phyloP scores from a whole-genome alignment of 2,329 filamentous ascomycete genomes.

The Phialophora chinensis region DNA sequence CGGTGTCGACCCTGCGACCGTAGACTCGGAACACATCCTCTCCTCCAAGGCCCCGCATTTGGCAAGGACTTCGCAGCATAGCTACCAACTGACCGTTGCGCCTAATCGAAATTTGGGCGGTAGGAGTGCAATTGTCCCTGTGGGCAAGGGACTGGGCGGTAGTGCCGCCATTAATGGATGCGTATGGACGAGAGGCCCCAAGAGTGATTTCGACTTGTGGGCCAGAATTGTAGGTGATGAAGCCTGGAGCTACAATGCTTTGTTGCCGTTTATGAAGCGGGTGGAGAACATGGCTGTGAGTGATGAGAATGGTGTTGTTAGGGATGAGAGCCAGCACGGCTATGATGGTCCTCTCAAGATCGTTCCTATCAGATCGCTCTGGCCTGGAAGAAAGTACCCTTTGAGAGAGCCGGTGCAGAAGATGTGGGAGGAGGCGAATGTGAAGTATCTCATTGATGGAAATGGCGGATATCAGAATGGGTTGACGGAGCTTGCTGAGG shows the following conservation, averaged over 20 bases:
- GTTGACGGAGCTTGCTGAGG: constrained; percentile 43
- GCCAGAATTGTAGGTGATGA: constrained; percentile 49
- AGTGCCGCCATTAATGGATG: constrained; percentile 53
- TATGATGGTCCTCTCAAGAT: constrained; percentile 22
- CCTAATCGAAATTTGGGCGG: constrained; percentile 22
- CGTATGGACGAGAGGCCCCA: constrained; percentile 50
- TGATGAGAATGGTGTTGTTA: not conserved
- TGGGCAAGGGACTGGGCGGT: constrained; percentile 50
- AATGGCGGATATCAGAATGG: constrained; percentile 44
- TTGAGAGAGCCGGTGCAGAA: constrained; percentile 46
- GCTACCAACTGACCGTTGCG: constrained; percentile 14
- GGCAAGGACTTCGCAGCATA: constrained; percentile 17
- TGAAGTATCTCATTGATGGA: constrained; percentile 39
- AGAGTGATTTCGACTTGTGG: constrained; percentile 57
- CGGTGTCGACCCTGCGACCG: constrained; percentile 19
- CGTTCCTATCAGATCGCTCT: constrained; percentile 16
- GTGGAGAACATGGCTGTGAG: constrained; percentile 42
- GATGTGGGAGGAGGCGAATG: constrained; percentile 49
- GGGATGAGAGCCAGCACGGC: constrained; percentile 26
- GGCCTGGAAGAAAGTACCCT: constrained; percentile 42
- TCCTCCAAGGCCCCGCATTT: not conserved
- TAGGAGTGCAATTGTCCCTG: constrained; percentile 8
- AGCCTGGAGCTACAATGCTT: constrained; percentile 54
- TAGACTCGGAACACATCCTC: constrained; percentile 13
- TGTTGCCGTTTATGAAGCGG: constrained; percentile 56